A percentile compares a stretch with the other conserved stretches of the same genome.
These are phyloP conservation scores for Megacollybia platyphylla DNA, from an alignment of 1,284 basidiomycete genomes.

Conservation along the genomic window DNA sequence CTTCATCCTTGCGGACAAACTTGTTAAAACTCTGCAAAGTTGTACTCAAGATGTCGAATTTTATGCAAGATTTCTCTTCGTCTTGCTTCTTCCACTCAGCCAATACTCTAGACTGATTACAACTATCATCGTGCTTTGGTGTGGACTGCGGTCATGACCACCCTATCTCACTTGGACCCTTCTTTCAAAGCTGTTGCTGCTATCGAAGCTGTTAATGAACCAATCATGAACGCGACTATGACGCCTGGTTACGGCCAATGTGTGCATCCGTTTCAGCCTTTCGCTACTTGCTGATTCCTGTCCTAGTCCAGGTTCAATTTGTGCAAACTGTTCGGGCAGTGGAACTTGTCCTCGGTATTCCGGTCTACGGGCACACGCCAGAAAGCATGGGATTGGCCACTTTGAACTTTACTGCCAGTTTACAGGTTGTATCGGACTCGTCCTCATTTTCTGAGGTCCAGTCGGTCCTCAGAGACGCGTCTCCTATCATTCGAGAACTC, in stretches of 20 bases:
- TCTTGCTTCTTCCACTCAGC: neutral
- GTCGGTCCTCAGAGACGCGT: slow-evolving; percentile 30
- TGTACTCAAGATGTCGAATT: slow-evolving; percentile 63
- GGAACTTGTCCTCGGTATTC: slow-evolving; percentile 49
- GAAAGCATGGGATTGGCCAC: slow-evolving; percentile 10
- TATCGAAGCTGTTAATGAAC: slow-evolving; percentile 69
- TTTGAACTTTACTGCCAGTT: slow-evolving; percentile 29
- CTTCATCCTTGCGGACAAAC: neutral
- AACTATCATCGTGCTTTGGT: slow-evolving; percentile 67
- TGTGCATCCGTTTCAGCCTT: slow-evolving; percentile 18
- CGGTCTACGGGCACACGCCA: slow-evolving; percentile 12
- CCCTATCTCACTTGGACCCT: slow-evolving; percentile 55
- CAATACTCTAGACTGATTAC: slow-evolving; percentile 32
- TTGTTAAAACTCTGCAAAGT: slow-evolving; percentile 13
- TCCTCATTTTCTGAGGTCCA: slow-evolving; percentile 27
- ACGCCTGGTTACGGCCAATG: slow-evolving; percentile 62
- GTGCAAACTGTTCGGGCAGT: slow-evolving; percentile 53
- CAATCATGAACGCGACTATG: slow-evolving; percentile 48
- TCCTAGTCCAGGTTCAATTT: slow-evolving; percentile 56
- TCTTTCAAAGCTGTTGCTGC: slow-evolving; percentile 53
- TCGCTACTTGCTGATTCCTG: neutral
- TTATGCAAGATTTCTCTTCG: slow-evolving; percentile 36
- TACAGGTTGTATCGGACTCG: slow-evolving; percentile 17
- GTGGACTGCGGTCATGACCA: slow-evolving; percentile 70
- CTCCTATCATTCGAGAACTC: slow-evolving; percentile 31